phyloP scores from a whole-genome alignment of 2,329 filamentous ascomycete genomes.

The Colletotrichum liaoningense region DNA sequence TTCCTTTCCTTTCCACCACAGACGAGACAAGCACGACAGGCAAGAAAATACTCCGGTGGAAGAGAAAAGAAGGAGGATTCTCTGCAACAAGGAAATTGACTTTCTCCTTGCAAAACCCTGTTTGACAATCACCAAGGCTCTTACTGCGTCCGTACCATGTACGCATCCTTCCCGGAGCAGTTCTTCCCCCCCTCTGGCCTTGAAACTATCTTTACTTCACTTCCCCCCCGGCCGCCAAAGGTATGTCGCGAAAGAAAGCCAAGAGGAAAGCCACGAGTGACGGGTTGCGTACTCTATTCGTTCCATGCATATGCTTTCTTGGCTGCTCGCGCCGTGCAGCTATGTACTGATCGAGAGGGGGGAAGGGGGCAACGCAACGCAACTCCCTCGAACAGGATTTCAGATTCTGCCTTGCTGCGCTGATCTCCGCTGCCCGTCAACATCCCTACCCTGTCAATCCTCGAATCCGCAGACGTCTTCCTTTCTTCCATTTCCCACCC shows the following conservation, averaged over 20 bases:
- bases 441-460: conserved; percentile 27
- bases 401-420: neutral
- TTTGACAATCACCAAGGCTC: neutral
- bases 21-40: neutral
- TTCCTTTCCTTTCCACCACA: neutral
- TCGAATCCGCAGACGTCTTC: neutral
- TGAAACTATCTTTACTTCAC: conserved; percentile 4
- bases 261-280: neutral
- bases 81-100: neutral
- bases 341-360: neutral
- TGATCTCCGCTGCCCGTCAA: conserved; percentile 30
- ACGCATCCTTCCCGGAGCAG: neutral
- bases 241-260: neutral
- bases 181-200: neutral
- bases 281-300: neutral
- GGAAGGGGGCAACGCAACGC: neutral
- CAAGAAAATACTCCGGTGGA: neutral
- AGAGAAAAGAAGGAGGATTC: neutral
- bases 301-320: neutral
- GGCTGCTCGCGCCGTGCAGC: neutral
- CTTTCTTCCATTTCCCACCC: neutral
- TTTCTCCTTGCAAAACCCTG: neutral
- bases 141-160: no score
- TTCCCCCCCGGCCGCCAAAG: neutral
- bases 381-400: neutral